phyloP scores from a whole-genome alignment of 2,329 filamentous ascomycete species.

The Exophiala oligosperma region DNA sequence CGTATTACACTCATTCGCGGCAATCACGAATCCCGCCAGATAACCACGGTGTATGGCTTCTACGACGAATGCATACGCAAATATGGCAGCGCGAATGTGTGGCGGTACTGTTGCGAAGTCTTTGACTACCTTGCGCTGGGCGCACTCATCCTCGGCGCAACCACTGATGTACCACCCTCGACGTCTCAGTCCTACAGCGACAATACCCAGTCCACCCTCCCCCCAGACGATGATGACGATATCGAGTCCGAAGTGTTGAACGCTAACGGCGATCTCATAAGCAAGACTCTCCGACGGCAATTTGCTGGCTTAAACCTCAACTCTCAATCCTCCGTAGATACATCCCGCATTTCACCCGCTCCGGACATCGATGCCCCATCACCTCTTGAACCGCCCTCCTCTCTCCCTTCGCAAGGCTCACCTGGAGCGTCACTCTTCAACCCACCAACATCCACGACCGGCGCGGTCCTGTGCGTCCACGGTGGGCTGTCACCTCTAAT shows the following conservation, averaged over 20 bases:
- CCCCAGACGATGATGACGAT: slow-evolving; percentile 65
- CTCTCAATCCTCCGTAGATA: slow-evolving; percentile 18
- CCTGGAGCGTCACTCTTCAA: slow-evolving; percentile 53
- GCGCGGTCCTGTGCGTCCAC: slow-evolving; percentile 92
- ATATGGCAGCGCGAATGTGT: slow-evolving; percentile 95
- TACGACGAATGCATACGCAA: slow-evolving; percentile 97
- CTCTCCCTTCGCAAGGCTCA: slow-evolving; percentile 71
- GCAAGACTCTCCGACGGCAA: slow-evolving; percentile 44
- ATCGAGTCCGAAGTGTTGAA: slow-evolving; percentile 94
- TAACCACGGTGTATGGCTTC: slow-evolving; percentile 96
- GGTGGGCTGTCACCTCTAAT: slow-evolving; percentile 89
- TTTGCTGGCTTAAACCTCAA: slow-evolving; percentile 18
- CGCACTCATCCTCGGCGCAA: slow-evolving; percentile 85
- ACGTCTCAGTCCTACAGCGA: slow-evolving; percentile 49
- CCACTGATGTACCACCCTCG: slow-evolving; percentile 54
- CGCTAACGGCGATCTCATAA: slow-evolving; percentile 75
- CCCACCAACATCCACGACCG: slow-evolving; percentile 54
- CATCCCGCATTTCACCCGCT: slow-evolving; percentile 29
- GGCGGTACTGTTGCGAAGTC: slow-evolving; percentile 95
- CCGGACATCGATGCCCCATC: slow-evolving; percentile 39
- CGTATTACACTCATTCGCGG: slow-evolving; percentile 94
- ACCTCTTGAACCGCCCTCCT: slow-evolving; percentile 32
- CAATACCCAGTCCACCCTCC: slow-evolving; percentile 52
- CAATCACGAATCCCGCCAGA: slow-evolving; percentile 94
- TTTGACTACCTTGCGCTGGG: slow-evolving; percentile 95